Conservation (phyloP, 176 grass and related monocot genomes). For the Zizania latifolia region DNA sequence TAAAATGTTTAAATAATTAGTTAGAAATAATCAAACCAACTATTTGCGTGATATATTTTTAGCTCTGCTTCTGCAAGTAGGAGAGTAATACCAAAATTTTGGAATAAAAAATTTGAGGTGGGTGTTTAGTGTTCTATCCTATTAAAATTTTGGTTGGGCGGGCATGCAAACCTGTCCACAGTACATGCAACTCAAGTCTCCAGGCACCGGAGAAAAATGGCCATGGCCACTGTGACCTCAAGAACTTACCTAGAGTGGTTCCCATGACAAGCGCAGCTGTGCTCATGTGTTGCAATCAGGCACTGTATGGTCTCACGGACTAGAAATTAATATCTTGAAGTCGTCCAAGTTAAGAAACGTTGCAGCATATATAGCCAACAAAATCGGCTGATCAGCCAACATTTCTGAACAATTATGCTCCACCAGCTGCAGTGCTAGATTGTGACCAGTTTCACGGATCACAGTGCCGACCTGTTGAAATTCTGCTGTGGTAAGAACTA, state of each 20-base stretch:
- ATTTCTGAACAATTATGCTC: slow-evolving; percentile 10
- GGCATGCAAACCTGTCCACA: too few relatives aligned
- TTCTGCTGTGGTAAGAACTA: slow-evolving; percentile 17
- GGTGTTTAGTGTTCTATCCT: too few relatives aligned
- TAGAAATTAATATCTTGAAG: not conserved
- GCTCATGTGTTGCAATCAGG: not conserved
- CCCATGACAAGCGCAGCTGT: not conserved
- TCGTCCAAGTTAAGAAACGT: not conserved
- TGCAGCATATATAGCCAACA: not conserved
- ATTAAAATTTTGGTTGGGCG: too few relatives aligned
- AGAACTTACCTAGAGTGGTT: not conserved
- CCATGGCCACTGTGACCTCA: slow-evolving; percentile 5
- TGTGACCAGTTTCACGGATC: slow-evolving; percentile 22
- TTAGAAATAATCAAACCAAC: too few relatives aligned
- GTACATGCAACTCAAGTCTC: too few relatives aligned
- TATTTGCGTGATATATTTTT: too few relatives aligned
- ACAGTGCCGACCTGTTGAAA: slow-evolving; percentile 2
- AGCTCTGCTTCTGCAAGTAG: too few relatives aligned
- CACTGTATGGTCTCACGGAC: not conserved
- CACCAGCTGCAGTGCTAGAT: not conserved
- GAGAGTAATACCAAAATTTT: too few relatives aligned
- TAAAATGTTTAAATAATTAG: too few relatives aligned
- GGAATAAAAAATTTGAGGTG: too few relatives aligned
- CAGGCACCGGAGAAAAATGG: not conserved
- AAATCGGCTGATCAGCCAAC: slow-evolving; percentile 7